phyloP scores from a whole-genome alignment of 1,284 basidiomycete genomes.

The Cutaneotrichosporon mucoides region DNA sequence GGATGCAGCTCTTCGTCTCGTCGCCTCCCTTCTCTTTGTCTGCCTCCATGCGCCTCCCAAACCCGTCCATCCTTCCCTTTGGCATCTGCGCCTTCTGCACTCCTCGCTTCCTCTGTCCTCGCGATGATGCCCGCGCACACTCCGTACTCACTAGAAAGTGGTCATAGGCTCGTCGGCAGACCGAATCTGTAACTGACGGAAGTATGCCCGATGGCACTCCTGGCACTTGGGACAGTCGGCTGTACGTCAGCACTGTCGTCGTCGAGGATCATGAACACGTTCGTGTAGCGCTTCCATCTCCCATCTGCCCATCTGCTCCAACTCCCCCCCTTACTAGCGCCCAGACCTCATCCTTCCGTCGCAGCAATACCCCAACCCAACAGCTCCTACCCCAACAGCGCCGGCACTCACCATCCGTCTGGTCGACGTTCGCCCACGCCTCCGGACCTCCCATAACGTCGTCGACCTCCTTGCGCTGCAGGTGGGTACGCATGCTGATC shows the following conservation, averaged over 20 bases:
- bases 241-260: constrained; percentile 1
- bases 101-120: no score
- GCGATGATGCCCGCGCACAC: no score
- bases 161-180: constrained; percentile 97
- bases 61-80: no score
- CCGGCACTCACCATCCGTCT: constrained; percentile 62
- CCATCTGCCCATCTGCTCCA: no score
- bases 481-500: constrained; percentile 82
- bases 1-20: no score
- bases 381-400: not conserved
- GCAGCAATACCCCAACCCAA: not conserved
- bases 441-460: constrained; percentile 92
- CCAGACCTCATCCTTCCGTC: not conserved
- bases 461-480: constrained; percentile 82
- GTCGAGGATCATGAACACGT: not conserved
- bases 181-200: constrained; percentile 92
- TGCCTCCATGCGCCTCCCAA: no score
- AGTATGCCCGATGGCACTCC: constrained; percentile 73
- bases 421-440: constrained; percentile 93
- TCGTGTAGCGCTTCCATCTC: no score
- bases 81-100: no score
- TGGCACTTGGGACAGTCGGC: constrained; percentile 81
- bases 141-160: constrained; percentile 66
- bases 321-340: no score
- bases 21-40: no score